Conservation (phyloP, 2,329 filamentous ascomycete genomes). For the Ophiostoma perfectum region DNA sequence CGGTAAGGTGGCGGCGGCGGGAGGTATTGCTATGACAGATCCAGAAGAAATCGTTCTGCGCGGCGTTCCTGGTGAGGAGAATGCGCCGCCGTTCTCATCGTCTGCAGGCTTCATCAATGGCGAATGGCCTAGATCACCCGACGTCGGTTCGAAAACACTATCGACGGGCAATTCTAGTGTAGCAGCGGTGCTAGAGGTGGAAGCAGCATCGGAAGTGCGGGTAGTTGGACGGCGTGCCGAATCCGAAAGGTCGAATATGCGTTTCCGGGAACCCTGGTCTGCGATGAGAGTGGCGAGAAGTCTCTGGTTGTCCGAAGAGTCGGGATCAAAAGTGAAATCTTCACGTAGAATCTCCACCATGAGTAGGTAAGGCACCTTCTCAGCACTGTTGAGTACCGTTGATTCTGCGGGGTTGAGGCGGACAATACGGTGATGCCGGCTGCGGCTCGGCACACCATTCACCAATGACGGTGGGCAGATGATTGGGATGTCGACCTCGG, state of each 20-base stretch:
- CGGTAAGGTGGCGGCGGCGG: slow-evolving; percentile 15
- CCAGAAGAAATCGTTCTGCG: neutral
- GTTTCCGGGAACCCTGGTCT: slow-evolving; percentile 52
- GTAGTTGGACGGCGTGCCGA: slow-evolving; percentile 43
- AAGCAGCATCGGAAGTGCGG: slow-evolving; percentile 20
- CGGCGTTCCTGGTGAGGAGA: neutral
- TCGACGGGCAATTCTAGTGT: slow-evolving; percentile 47
- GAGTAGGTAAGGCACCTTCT: slow-evolving; percentile 77
- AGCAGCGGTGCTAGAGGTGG: slow-evolving; percentile 26
- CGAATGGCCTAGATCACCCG: slow-evolving; percentile 70
- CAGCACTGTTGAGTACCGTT: slow-evolving; percentile 78
- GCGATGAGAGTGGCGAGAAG: slow-evolving; percentile 54
- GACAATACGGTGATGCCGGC: slow-evolving; percentile 76
- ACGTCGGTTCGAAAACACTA: slow-evolving; percentile 78
- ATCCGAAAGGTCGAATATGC: slow-evolving; percentile 66
- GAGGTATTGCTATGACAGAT: neutral
- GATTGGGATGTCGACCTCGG: slow-evolving; percentile 76
- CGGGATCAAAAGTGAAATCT: slow-evolving; percentile 77
- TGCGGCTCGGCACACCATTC: slow-evolving; percentile 67
- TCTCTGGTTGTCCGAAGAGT: slow-evolving; percentile 64
- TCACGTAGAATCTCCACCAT: slow-evolving; percentile 80
- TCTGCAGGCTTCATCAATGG: slow-evolving; percentile 58
- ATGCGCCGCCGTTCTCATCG: slow-evolving; percentile 32
- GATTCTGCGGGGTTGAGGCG: slow-evolving; percentile 77
- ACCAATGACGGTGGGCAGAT: slow-evolving; percentile 72